Evolutionary conservation across 2,329 filamentous ascomycete species (phyloP).

Genomic region (Beauveria medogensis): DNA sequence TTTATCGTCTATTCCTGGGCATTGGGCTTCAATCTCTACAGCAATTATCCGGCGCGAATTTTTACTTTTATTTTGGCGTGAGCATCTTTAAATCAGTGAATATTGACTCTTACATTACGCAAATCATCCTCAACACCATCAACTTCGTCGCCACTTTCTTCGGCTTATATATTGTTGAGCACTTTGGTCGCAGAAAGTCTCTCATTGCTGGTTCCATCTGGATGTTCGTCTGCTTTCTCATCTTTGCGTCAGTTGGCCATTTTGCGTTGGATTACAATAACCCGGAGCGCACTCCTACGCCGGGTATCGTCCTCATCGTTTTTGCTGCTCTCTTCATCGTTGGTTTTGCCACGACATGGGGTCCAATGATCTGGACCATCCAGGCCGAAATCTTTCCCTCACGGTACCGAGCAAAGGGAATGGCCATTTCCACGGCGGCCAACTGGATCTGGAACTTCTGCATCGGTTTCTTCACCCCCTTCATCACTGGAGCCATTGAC

Average conservation of each 20-base stretch:
- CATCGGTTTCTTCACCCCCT: slow-evolving; percentile 70
- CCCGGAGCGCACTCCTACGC: slow-evolving; percentile 27
- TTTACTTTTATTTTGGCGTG: slow-evolving; percentile 58
- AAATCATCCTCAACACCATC: slow-evolving; percentile 59
- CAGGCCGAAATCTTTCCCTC: slow-evolving; percentile 58
- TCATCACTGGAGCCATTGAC: slow-evolving; percentile 64
- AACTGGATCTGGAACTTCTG: slow-evolving; percentile 72
- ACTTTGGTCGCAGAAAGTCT: slow-evolving; percentile 55
- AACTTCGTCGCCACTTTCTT: slow-evolving; percentile 61
- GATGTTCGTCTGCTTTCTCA: slow-evolving; percentile 53
- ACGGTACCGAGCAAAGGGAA: slow-evolving; percentile 51
- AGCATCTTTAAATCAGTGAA: slow-evolving; percentile 38
- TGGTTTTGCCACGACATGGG: slow-evolving; percentile 60
- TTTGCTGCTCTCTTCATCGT: slow-evolving; percentile 58
- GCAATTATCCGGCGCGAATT: slow-evolving; percentile 55
- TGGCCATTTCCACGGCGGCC: slow-evolving; percentile 51
- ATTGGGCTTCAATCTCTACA: slow-evolving; percentile 57
- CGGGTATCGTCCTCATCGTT: slow-evolving; percentile 54
- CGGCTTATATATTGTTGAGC: slow-evolving; percentile 63
- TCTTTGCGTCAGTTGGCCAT: slow-evolving; percentile 46
- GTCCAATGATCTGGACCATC: slow-evolving; percentile 57
- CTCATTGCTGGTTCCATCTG: slow-evolving; percentile 55
- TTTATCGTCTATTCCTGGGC: slow-evolving; percentile 53
- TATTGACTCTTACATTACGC: slow-evolving; percentile 55
- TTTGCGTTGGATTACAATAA: slow-evolving; percentile 33